A percentile compares a stretch with the other conserved stretches of the same genome.
Conservation (phyloP, 441 rosid genomes). For the Eruca vesicaria region DNA sequence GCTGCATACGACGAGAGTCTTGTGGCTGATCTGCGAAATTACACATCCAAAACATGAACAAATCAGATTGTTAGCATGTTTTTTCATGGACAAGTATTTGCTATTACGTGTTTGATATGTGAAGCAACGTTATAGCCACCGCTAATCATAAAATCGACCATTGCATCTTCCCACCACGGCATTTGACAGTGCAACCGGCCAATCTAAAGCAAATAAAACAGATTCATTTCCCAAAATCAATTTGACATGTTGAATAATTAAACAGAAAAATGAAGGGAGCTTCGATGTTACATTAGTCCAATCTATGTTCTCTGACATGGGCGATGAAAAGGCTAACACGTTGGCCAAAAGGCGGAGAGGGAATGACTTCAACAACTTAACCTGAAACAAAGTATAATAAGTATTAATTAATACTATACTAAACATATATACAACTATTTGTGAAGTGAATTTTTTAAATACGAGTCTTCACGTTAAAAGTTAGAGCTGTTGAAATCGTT, state of each 20-base stretch:
- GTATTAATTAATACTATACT: not conserved
- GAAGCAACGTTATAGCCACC: conserved; percentile 67
- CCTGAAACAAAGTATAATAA: conserved; percentile 36
- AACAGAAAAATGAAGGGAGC: not conserved
- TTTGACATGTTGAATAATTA: not conserved
- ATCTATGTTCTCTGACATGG: conserved; percentile 49
- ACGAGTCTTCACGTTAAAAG: too few species aligned
- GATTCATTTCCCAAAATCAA: not conserved
- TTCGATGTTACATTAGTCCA: conserved; percentile 59
- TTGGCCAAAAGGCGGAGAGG: conserved; percentile 65
- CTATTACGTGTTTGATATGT: conserved; percentile 51
- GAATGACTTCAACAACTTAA: conserved; percentile 51
- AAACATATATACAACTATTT: too few species aligned
- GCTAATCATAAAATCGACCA: conserved; percentile 58
- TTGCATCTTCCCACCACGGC: conserved; percentile 82
- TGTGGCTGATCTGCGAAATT: conserved; percentile 48
- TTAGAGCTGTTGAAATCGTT: too few species aligned
- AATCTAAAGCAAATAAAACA: conserved; percentile 37
- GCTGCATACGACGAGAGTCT: conserved; percentile 55
- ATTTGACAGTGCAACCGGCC: conserved; percentile 65
- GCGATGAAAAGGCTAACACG: conserved; percentile 47
- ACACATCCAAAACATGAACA: conserved; percentile 9
- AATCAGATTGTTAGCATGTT: not conserved
- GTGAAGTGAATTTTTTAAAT: too few species aligned
- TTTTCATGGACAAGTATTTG: not conserved